Evolutionary conservation across 768 basidiomycete genomes (phyloP), one percentile per base, ranked within the genome.

Genomic region (Naganishia kalamii): DNA sequence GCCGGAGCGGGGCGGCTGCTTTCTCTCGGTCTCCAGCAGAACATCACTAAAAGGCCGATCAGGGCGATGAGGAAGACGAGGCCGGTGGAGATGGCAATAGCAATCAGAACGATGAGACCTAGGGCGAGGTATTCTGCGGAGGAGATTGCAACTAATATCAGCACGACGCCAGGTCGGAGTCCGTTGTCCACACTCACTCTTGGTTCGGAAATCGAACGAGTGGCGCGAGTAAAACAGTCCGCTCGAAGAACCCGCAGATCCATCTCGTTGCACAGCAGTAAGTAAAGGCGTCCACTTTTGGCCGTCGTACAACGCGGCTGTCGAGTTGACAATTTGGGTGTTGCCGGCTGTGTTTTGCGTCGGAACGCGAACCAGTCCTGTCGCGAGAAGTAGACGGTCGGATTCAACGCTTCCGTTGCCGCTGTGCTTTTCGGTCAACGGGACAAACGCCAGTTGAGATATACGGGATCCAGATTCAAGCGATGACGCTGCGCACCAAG

Each of bases 11-110:
- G 69, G 17, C 69, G 69, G 13, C 71, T 37, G 25, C 52, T 63
- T 1, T 61, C 83, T 92, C 93, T 40, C 93, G 88, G 67, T 32
- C 75, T 65, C 25, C 65, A 66, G 51, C 70, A 72, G 43, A 71
- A 72, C 7, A 69, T 65, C 44, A 75, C 64, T 10, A 78, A 70
- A 15, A 78, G 63, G 35, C 73, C 75, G 17, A 78, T 60, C 4
- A 79, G 71, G 33, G 76, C 70, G 17, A 77, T 61, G 19, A 77
- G 69, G n/a, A 77, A 67, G 48, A 77, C 73, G 23, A 97, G 85
- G 19, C 94, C 96, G 17, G 92, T 92, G 11, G 90, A 87, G 69
- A 97, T 96, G 27, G 96, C 96, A 68, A 99, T 96, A 1, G 92
- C 93, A 70, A 99, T 92, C 47, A 99, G 83, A 70, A 98, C 97